Evolutionary conservation across 441 rosid genomes (phyloP), one percentile per base, ranked within the genome.

Genomic region (Adansonia gregorii): DNA sequence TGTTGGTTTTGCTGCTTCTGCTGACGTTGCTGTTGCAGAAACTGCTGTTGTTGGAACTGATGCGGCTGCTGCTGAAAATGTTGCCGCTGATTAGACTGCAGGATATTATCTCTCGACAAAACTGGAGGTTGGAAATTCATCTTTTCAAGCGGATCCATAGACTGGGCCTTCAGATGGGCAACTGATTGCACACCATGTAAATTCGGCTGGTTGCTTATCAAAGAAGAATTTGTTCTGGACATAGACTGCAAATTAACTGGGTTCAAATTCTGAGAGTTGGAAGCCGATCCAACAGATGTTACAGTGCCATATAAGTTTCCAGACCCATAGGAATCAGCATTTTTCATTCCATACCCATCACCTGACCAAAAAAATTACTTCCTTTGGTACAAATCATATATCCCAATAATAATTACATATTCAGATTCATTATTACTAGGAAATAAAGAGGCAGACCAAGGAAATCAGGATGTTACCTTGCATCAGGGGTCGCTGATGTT

Each of bases 1-100:
- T 89, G 97, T 88, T 83, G 94, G 81, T 77, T 87, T 85, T 86
- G 93, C 85, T 84, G 98, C 84, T 91, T 89, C 75, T 87, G 89
- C 10, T 85, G 89, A 56, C 86, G 86, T 72, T 88, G 97, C 67
- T 87, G 93, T 72, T 85, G 93, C 79, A 81, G 87, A 83, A 85
- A 77, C 70, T 93, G 97, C 77, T 90, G 98, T 83, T 89, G 92
- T 20, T 85, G 92, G 83, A 88, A 87, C 64, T 91, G 92, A 88
- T 78, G 88, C 49, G 87, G 77, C 77, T 88, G 93, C 65, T 86
- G 93, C 84, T 89, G 98, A 86, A 91, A 88, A 77, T 90, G 97
- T 76, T 89, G 90, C 73, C 85, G 93, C 72, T 89, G 97, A 77
- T 94, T 93, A 82, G 95, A 72, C 78, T 90, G 97, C 60, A 84